These are phyloP conservation scores for Breviolum minutum DNA, from an alignment of 73 alveolate species.

Conservation along the genomic window DNA sequence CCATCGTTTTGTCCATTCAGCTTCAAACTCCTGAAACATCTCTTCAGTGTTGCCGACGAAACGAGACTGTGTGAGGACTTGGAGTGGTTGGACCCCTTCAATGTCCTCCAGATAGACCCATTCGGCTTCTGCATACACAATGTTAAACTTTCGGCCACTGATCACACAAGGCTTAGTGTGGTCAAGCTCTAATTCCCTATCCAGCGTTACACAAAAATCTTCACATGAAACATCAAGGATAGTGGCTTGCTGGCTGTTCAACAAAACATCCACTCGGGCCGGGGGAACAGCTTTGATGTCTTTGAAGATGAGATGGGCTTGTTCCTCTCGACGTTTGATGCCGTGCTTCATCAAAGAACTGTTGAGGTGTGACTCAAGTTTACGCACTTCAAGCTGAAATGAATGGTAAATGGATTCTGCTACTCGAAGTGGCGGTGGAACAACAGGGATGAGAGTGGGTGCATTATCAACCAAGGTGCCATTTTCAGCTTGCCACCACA, in stretches of 20 bases:
- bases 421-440: background rate
- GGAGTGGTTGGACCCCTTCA: background rate
- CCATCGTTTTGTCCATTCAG: background rate
- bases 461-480: too few relatives aligned
- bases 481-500: background rate
- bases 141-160: background rate
- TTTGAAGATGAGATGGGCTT: too few relatives aligned
- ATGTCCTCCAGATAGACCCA: background rate
- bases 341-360: too few relatives aligned
- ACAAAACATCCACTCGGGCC: too few relatives aligned
- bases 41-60: background rate
- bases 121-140: background rate
- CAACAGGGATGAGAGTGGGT: background rate
- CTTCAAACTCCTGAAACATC: background rate
- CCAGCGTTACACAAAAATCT: too few relatives aligned
- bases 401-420: too few relatives aligned
- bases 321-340: too few relatives aligned
- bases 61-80: background rate
- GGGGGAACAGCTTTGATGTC: too few relatives aligned
- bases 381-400: too few relatives aligned
- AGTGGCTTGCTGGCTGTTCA: too few relatives aligned
- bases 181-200: background rate
- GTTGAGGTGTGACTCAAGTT: too few relatives aligned
- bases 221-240: too few relatives aligned
- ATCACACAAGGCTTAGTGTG: background rate